These are phyloP conservation scores for Aspergillus olivimuriae DNA, from an alignment of 495 filamentous ascomycete species.

Conservation along the genomic window DNA sequence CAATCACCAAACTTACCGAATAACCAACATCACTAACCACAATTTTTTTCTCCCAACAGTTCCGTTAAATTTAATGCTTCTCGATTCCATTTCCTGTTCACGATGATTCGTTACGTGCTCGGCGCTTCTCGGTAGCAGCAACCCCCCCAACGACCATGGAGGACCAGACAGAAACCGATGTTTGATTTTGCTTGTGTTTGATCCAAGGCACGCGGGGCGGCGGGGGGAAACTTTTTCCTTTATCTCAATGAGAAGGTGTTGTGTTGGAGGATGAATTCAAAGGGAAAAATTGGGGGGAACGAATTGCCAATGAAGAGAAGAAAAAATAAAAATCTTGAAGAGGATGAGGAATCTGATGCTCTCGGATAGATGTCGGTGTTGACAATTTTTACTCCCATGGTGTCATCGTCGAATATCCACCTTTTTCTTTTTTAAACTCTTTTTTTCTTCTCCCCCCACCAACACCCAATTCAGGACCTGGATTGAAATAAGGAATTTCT, in stretches of 20 bases:
- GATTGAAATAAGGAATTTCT: slow-evolving; percentile 34
- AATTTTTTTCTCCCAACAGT: slow-evolving; percentile 26
- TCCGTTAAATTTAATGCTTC: slow-evolving; percentile 44
- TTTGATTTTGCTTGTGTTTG: slow-evolving; percentile 5
- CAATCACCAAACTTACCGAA: background rate
- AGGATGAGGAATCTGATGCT: slow-evolving; percentile 12
- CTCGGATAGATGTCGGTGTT: slow-evolving; percentile 20
- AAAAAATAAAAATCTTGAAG: no score
- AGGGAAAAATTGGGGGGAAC: no score
- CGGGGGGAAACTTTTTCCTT: no score
- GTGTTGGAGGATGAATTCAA: slow-evolving; percentile 2
- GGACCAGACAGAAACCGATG: slow-evolving; percentile 5
- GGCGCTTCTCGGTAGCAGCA: slow-evolving; percentile 19
- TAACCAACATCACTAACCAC: slow-evolving; percentile 12
- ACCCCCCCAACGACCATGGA: slow-evolving; percentile 9
- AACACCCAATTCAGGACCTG: slow-evolving; percentile 9
- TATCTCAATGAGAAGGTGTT: no score
- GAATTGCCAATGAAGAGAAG: no score
- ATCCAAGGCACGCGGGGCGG: no score
- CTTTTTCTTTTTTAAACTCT: slow-evolving; percentile 11
- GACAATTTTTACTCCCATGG: slow-evolving; percentile 16
- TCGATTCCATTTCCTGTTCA: slow-evolving; percentile 32
- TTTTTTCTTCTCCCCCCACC: no score
- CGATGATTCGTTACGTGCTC: slow-evolving; percentile 26
- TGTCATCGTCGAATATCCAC: slow-evolving; percentile 17